These are phyloP conservation scores for Metschnikowia borealis DNA, from an alignment of 805 yeast species.

Conservation along the genomic window DNA sequence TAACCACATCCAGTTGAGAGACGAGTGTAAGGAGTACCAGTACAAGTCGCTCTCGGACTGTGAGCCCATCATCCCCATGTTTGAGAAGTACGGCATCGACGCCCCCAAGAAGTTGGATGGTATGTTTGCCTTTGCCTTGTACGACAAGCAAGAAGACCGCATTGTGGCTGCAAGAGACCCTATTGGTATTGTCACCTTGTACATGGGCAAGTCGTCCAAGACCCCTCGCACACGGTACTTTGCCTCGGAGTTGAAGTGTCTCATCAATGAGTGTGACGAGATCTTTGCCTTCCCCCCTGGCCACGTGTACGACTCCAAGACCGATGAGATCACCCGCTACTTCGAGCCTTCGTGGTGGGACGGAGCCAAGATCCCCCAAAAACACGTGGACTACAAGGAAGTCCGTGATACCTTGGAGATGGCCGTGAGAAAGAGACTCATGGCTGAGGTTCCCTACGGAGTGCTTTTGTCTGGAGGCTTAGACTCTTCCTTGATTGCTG, in stretches of 20 bases:
- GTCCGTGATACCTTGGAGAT: constrained; percentile 82
- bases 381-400: constrained; percentile 65
- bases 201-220: constrained; percentile 80
- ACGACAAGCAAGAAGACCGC: constrained; percentile 81
- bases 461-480: constrained; percentile 96
- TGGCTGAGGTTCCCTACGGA: constrained; percentile 99
- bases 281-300: constrained; percentile 98
- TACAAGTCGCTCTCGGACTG: constrained; percentile 91
- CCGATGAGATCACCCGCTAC: constrained; percentile 83
- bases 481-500: constrained; percentile 92
- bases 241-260: constrained; percentile 92
- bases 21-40: constrained; percentile 63
- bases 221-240: constrained; percentile 77
- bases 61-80: constrained; percentile 94
- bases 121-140: constrained; percentile 93
- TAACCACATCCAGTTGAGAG: constrained; percentile 90
- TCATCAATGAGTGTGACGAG: constrained; percentile 90
- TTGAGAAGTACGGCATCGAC: constrained; percentile 79
- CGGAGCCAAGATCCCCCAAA: constrained; percentile 66
- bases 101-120: constrained; percentile 95
- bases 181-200: constrained; percentile 92
- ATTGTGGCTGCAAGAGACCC: constrained; percentile 98
- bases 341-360: constrained; percentile 96
- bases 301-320: constrained; percentile 87
- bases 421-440: constrained; percentile 97